These are phyloP conservation scores for Moesziomyces sp. DNA, from an alignment of 1,284 basidiomycete genomes.

Conservation along the genomic window DNA sequence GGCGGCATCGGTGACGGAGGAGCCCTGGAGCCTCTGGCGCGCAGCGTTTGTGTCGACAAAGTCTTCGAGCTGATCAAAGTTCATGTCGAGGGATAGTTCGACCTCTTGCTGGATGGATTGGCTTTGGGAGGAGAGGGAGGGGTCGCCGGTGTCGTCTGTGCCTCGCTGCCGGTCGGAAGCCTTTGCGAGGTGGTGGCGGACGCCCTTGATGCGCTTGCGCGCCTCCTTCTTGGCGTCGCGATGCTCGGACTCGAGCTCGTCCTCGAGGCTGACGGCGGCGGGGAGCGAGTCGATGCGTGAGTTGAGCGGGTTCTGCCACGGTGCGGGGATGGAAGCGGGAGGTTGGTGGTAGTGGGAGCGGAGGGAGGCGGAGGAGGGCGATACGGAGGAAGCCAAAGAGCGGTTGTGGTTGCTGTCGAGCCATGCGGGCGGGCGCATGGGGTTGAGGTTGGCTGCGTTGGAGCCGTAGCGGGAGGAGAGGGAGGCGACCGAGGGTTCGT, in stretches of 20 bases:
- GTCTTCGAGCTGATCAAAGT: slow-evolving; percentile 83
- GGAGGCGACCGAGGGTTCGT: slow-evolving; percentile 27
- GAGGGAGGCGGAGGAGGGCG: slow-evolving; percentile 28
- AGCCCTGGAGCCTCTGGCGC: slow-evolving; percentile 44
- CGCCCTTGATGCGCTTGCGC: slow-evolving; percentile 44
- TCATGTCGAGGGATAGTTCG: slow-evolving; percentile 75
- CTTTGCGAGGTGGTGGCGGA: slow-evolving; percentile 44
- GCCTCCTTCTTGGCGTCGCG: slow-evolving; percentile 29
- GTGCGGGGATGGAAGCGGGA: slow-evolving; percentile 8
- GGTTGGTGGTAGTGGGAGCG: slow-evolving; percentile 32
- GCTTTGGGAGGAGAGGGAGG: slow-evolving; percentile 20
- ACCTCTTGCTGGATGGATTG: slow-evolving; percentile 47
- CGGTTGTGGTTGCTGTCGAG: slow-evolving; percentile 32
- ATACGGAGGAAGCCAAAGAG: slow-evolving; percentile 16
- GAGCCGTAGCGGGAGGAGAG: slow-evolving; percentile 42
- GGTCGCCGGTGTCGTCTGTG: slow-evolving; percentile 29
- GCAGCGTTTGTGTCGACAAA: slow-evolving; percentile 74
- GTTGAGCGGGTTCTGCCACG: slow-evolving; percentile 30
- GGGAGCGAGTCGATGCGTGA: slow-evolving; percentile 27
- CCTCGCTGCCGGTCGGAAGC: slow-evolving; percentile 9
- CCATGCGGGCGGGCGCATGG: slow-evolving; percentile 44
- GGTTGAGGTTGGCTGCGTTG: slow-evolving; percentile 34
- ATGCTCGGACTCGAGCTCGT: slow-evolving; percentile 37
- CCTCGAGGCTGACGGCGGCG: slow-evolving; percentile 37
- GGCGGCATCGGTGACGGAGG: slow-evolving; percentile 34